Conservation (phyloP, 2,329 filamentous ascomycete genomes). For the Phaeosphaeriaceae sp. region DNA sequence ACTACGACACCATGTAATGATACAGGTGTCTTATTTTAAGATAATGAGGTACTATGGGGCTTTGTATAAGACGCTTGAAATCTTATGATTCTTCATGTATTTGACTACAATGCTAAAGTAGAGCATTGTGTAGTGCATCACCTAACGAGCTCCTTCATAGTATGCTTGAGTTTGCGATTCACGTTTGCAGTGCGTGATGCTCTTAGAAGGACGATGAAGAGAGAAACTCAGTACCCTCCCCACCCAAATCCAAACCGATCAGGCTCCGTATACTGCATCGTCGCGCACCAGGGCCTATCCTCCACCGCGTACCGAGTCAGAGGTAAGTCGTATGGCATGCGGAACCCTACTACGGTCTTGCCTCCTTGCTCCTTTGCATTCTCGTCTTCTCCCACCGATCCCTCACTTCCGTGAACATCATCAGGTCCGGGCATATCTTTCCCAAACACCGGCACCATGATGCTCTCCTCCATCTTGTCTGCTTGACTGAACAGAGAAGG, state of each 20-base stretch:
- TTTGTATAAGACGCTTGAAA: too few species aligned
- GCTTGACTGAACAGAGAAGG: constrained; percentile 61
- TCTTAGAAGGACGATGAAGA: too few species aligned
- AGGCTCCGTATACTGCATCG: constrained; percentile 63
- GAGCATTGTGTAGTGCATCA: too few species aligned
- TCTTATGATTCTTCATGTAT: too few species aligned
- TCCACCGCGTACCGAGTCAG: constrained; percentile 67
- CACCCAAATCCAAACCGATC: constrained; percentile 65
- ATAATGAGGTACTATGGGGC: too few species aligned
- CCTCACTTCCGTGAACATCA: constrained; percentile 25
- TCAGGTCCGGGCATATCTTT: constrained; percentile 59
- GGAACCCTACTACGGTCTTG: constrained; percentile 65
- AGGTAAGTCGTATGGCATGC: constrained; percentile 85
- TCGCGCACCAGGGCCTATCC: constrained; percentile 81
- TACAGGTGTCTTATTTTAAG: too few species aligned
- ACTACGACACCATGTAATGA: too few species aligned
- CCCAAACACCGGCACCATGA: constrained; percentile 74
- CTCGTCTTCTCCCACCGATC: constrained; percentile 3
- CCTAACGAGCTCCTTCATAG: too few species aligned
- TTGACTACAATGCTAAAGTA: too few species aligned
- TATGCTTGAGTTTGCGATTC: too few species aligned
- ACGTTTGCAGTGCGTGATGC: too few species aligned
- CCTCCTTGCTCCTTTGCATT: constrained; percentile 1
- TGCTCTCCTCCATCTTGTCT: constrained; percentile 16
- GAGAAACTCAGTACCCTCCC: constrained; percentile 25